Evolutionary conservation across 768 basidiomycete species (phyloP).

Genomic region (Tricholomella constricta): DNA sequence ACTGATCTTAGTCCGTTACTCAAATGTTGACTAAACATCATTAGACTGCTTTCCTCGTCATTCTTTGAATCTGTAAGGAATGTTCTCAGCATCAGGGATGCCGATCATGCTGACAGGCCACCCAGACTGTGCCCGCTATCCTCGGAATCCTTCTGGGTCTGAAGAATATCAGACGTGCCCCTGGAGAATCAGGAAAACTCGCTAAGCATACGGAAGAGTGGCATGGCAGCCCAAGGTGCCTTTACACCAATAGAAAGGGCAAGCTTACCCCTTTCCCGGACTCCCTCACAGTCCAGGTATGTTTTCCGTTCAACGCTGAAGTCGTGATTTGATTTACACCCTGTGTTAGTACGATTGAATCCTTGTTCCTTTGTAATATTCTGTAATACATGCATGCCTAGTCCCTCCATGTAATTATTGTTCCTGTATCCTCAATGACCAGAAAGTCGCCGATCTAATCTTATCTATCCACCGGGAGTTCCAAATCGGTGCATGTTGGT

Average conservation of each 20-base stretch:
- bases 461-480: background rate
- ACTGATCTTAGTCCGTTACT: slow-evolving; percentile 5
- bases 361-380: background rate
- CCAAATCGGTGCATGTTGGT: slow-evolving; percentile 33
- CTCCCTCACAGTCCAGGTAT: slow-evolving; percentile 42
- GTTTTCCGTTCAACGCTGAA: background rate
- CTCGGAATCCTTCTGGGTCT: slow-evolving; percentile 48
- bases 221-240: slow-evolving; percentile 30
- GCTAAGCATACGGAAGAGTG: slow-evolving; percentile 39
- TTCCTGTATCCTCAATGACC: too few relatives aligned
- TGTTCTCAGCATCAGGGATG: too few relatives aligned
- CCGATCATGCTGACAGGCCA: background rate
- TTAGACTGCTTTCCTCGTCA: slow-evolving; percentile 32
- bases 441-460: too few relatives aligned
- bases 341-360: background rate
- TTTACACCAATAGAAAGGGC: slow-evolving; percentile 38
- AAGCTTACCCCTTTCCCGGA: slow-evolving; percentile 45
- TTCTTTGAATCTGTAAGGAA: slow-evolving; percentile 44
- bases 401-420: background rate
- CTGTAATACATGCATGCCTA: background rate
- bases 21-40: background rate
- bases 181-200: slow-evolving; percentile 40
- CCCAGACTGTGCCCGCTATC: slow-evolving; percentile 45
- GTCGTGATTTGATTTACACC: background rate
- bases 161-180: slow-evolving; percentile 39